Percentiles rank a stretch among this genome's conserved stretches.
phyloP scores from a whole-genome alignment of 169 alveolate genomes.

The Cryptosporidium tyzzeri region DNA sequence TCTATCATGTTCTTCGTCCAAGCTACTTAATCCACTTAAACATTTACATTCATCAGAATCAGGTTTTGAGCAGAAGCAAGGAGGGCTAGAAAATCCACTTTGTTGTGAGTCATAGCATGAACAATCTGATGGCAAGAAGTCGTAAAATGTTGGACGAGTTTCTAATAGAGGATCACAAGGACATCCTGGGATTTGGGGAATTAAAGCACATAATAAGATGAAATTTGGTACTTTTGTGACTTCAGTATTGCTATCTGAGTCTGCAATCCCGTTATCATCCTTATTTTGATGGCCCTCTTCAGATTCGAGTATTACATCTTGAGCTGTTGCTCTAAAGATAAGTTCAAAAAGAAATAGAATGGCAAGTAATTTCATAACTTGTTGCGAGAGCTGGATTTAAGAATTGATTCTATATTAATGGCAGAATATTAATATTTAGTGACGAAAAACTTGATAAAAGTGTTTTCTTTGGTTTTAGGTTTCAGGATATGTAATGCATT shows the following conservation, averaged over 20 bases:
- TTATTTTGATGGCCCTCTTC: conserved; percentile 56
- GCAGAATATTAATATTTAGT: not conserved
- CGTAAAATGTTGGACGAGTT: conserved; percentile 69
- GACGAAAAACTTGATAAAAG: conserved; percentile 8
- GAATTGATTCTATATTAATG: not conserved
- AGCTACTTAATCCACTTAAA: conserved; percentile 68
- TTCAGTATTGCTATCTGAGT: not conserved
- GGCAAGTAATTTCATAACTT: conserved; percentile 26
- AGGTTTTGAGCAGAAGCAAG: conserved; percentile 70
- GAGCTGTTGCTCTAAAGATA: conserved; percentile 38
- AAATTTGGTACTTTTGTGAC: conserved; percentile 59
- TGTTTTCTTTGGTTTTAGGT: not conserved
- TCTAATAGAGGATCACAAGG: conserved; percentile 71
- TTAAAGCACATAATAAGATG: conserved; percentile 65
- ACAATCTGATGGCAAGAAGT: conserved; percentile 63
- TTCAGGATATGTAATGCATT: conserved; percentile 30
- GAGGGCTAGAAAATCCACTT: conserved; percentile 63
- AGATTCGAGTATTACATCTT: conserved; percentile 66
- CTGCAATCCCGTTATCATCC: conserved; percentile 69
- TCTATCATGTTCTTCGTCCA: conserved; percentile 75
- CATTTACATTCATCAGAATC: conserved; percentile 68
- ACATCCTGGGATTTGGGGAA: conserved; percentile 76
- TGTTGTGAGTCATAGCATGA: conserved; percentile 73
- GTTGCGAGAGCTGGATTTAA: not conserved
- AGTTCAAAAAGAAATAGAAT: conserved; percentile 37